Evolutionary conservation across 495 filamentous ascomycete species (phyloP), one percentile per base, ranked within the genome.

Genomic region (Elasticomyces elasticus): DNA sequence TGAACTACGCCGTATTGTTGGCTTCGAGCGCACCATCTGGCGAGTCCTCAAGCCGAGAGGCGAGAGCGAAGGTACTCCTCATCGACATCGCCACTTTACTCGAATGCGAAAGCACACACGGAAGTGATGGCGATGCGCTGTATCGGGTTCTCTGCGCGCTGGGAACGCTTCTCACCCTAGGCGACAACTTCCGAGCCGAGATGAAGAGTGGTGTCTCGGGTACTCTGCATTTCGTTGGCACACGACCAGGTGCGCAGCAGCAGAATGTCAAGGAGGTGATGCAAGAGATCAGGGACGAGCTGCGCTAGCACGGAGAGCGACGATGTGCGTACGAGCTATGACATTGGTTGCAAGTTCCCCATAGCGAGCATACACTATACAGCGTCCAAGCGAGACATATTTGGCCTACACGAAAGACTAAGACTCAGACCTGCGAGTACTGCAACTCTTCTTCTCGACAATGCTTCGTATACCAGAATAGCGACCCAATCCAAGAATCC

Each of bases 71-170:
- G 27, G 55, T 35, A 12, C 26, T 62, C 13, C 55, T 62, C 25
- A 54, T 51, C 20, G 59, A 57, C 25, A 62, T 58, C 45, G 59
- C 54, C 24, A 38, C 41, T 6, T 31, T 58, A 25, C 59, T 62
- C 9, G 59, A 62, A 45, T 49, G 49, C 44, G 59, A 62, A 45
- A 62, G 59, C 50, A 49, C 55, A 17, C 37, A 66, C 7, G 82
- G 87, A 53, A 79, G 71, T 9, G 91, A 96, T 60, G 78, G 81
- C 0, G 94, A 99, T 66, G 85, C 84, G 9, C 70, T 89, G 24
- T 97, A 87, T 69, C 76, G 94, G 38, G 81, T 81, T 5, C 75
- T 96, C 12, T 89, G 95, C 19, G 87, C 86, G 1, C 62, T 85
- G 0, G 94, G 94, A 0, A 97, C 90, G 26, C 63, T 96, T 24